These are phyloP conservation scores for Rubia yunnanensis DNA, from an alignment of 257 asterid genomes.

Conservation along the genomic window DNA sequence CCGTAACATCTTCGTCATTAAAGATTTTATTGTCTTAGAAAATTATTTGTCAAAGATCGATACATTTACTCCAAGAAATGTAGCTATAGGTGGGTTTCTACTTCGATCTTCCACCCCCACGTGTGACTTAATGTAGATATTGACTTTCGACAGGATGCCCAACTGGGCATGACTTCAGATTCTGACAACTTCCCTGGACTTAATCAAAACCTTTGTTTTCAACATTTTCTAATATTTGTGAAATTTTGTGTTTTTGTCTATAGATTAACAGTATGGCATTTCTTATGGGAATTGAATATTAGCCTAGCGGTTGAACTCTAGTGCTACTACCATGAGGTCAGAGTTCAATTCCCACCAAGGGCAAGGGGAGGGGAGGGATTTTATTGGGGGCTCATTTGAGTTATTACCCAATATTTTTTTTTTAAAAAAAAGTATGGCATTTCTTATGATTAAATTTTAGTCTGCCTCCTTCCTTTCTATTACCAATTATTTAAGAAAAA, in stretches of 20 bases:
- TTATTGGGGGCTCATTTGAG: no score
- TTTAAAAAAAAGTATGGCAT: background rate
- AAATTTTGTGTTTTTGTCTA: background rate
- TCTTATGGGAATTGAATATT: no score
- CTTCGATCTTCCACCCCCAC: constrained; percentile 23
- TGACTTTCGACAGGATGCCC: constrained; percentile 51
- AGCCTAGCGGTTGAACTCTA: no score
- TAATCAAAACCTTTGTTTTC: background rate
- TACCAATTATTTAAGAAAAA: no score
- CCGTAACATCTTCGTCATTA: no score
- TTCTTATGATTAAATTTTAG: no score
- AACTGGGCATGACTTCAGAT: constrained; percentile 9
- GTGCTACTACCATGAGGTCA: no score
- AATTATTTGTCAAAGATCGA: constrained; percentile 20
- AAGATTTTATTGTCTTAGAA: no score
- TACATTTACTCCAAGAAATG: background rate
- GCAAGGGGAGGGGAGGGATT: no score
- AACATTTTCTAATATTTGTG: background rate
- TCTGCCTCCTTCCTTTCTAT: background rate
- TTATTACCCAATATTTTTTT: no score
- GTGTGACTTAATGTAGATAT: constrained; percentile 46
- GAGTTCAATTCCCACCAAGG: no score
- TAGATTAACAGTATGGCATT: background rate
- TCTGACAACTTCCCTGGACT: background rate
- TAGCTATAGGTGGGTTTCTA: constrained; percentile 2